Base-by-base conservation (phyloP, 495 filamentous ascomycete species). In the Hypoxylon lenormandii region DNA sequence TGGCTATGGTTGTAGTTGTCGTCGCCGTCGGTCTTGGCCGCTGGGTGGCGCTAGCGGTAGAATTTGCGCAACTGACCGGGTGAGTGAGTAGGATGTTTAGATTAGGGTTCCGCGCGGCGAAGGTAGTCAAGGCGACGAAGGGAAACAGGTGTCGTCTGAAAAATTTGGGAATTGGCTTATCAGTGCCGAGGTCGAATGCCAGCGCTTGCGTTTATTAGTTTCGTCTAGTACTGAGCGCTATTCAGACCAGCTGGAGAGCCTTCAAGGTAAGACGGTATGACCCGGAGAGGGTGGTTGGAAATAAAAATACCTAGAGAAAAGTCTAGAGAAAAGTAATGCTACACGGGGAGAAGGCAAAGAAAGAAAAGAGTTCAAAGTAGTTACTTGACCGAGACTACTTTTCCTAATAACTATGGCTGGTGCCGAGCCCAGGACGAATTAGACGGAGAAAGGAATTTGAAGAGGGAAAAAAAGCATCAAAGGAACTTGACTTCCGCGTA, bases 241-340 rank as follows among this genome's bases (percentile, higher is more conserved):
- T 54, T 45, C 68, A 71, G 68, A 59, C 68, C 68, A 62, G 62
- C 68, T 71, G 68, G 47, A 54, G 28, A 66, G 46, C 46, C 46
- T 40, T 42, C 33, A 49, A 60, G 43, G 28, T 61, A 55, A 46
- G 13, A 46, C 55, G 47, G 4, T n/a, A 36, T 3, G 47, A 42
- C 13, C 15, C 15, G 5, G 8, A 2, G 19, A 11, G 45, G 48
- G 23, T 59, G 10, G 43, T 40, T 15, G 37, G 43, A 51, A 37
- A 45, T 59, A 52, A 15, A 28, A 47, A 40, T 33, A 16, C 26
- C n/a, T n/a, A n/a, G n/a, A n/a, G n/a, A n/a, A n/a, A n/a, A n/a
- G n/a, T n/a, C n/a, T n/a, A n/a, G n/a, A 50, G 49, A 45, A 51
- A 28, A n/a, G 15, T 23, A 15, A 51, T 36, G 26, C 11, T 22